Base-by-base conservation (phyloP, 2,329 filamentous ascomycete species). In the Pseudogymnoascus sp. region DNA sequence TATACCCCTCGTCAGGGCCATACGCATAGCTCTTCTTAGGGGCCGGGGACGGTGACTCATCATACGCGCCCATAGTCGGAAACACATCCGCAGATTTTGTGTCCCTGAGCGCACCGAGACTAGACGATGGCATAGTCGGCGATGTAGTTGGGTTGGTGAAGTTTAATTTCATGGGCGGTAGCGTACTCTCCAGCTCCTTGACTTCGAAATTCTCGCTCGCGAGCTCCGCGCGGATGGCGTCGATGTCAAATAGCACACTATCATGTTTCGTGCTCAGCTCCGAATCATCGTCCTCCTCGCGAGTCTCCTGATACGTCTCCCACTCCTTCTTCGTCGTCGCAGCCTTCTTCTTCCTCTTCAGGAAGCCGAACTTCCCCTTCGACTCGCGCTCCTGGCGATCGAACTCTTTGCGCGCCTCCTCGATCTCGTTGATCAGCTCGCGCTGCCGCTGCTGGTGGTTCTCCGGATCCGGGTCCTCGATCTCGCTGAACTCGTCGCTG, bases 401-500 rank as follows among this genome's bases (percentile, higher is more conserved):
- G 3, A 96, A 82, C 70, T 94, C 86, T 72, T 88, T 92, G 38
- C 94, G 85, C 5, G 94, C 94, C 75, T 96, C 92, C 73, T 97
- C 93, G 60, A 99, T 96, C 75, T 99, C 94, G 69, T 89, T 92
- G 72, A 99, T 96, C 42, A 99, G 83, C 75, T 97, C 93, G 62
- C 92, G 84, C 75, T 99, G 94, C 58, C 92, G 83, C 72, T 91
- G 83, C 60, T 85, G 82, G 75, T 97, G 93, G 68, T 96, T 93
- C 0, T 97, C 94, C 0, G 94, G 94, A 70, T 99, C 94, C 0
- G 94, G 92, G 68, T 99, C 94, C 73, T 97, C 94, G 64, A 99
- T 97, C 75, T 99, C 94, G 0, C 84, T 87, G 72, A 97, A 99
- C 72, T 97, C 93, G 69, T 97, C 92, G 66, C 88, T 92, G 70